phyloP scores from a whole-genome alignment of 2,329 filamentous ascomycete genomes.

The Dissoconium aciculare region DNA sequence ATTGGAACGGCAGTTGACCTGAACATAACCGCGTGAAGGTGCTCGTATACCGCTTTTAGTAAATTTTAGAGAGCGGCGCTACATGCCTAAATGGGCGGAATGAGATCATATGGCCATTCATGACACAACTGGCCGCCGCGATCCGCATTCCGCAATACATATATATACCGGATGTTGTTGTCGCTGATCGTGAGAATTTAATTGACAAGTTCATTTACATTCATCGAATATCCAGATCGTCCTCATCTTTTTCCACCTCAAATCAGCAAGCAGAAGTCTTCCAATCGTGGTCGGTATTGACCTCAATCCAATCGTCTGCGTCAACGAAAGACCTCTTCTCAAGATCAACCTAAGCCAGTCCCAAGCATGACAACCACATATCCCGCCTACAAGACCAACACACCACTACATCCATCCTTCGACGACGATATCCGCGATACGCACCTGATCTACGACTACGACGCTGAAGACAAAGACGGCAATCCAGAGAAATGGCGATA shows the following conservation, averaged over 20 bases:
- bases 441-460: conserved; percentile 44
- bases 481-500: conserved; percentile 46
- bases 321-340: not conserved
- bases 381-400: conserved; percentile 1
- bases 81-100: too few relatives aligned
- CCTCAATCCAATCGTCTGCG: not conserved
- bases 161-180: not conserved
- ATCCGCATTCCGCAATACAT: not conserved
- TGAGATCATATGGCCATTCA: not conserved
- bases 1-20: too few relatives aligned
- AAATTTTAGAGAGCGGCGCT: too few relatives aligned
- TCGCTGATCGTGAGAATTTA: not conserved
- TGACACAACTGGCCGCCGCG: not conserved
- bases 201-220: not conserved
- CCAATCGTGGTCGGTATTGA: not conserved
- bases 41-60: too few relatives aligned
- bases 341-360: not conserved
- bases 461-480: conserved; percentile 31
- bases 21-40: too few relatives aligned
- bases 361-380: conserved; percentile 1
- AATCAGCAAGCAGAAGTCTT: not conserved
- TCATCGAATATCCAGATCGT: not conserved
- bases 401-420: conserved; percentile 22
- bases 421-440: conserved; percentile 38
- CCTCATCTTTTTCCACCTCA: too few relatives aligned